Base-by-base conservation (phyloP, 768 basidiomycete species). In the Naganishia friedmannii region DNA sequence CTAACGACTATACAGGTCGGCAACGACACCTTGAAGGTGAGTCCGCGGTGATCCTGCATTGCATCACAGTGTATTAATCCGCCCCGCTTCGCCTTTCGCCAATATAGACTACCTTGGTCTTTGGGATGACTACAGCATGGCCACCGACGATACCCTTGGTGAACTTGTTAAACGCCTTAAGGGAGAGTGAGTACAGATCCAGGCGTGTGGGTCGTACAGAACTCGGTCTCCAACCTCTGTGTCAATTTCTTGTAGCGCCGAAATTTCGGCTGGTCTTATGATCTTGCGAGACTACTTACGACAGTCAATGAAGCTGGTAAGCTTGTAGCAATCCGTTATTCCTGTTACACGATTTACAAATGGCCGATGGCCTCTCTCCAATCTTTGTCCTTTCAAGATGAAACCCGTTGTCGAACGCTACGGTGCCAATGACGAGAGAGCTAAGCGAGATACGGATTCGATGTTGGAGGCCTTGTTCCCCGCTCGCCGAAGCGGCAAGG, bases 381-480 rank as follows among this genome's bases (percentile, higher is more conserved):
- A n/a, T n/a, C n/a, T n/a, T n/a, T n/a, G n/a, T n/a, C n/a, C n/a
- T n/a, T n/a, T n/a, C n/a, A n/a, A 67, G 60, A n/a, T 73, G 31
- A 53, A 67, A 26, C 63, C 63, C 9, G 53, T 71, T 31, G 56
- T 66, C 31, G 58, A 73, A 10, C 57, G 69, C 26, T 74, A 73
- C 39, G 72, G 74, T 29, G 60, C 70, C 42, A 66, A 70, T 34
- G 65, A 56, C 7, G 12, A 37, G 32, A 56, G 73, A 34, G 72
- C 74, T 0, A 45, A 60, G 34, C 60, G 66, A 13, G 70, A 73
- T 21, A 58, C 66, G 23, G 58, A 65, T 2, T 42, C 65, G 19
- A 26, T 74, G 31, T 29, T 31, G 29, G 37, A 23, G 2, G 74
- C 70, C 0, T 53, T 74, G 10, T 74, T 74, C 74, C 74, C 72